Evolutionary conservation across 371 early-diverging fungal genomes (phyloP), one percentile per base, ranked within the genome.

Genomic region (Actinomortierella ambigua): DNA sequence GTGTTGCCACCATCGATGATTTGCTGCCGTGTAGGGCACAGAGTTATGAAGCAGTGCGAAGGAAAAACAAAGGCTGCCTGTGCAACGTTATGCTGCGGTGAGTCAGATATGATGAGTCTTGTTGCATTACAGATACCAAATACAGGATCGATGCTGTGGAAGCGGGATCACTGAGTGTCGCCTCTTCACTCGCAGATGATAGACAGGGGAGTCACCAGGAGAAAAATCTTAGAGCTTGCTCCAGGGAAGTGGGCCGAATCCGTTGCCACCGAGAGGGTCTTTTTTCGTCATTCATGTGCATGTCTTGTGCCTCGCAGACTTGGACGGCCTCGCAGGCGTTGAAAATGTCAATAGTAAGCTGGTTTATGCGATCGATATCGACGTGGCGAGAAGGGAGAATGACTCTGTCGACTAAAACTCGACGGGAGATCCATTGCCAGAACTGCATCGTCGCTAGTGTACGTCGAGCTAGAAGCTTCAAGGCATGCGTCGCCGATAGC

Each of bases 121-220:
- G 75, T 76, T 15, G 77, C 69, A 57, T 76, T 75, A 66, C 75
- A 76, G 3, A 76, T 40, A 6, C 70, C 70, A 15, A 24, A 41
- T 9, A 29, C 14, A 8, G 66, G 59, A 17, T 71, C 24, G 7
- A 80, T 48, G 29, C 69, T 77, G 13, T 75, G 52, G 5, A 77
- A 41, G 15, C 67, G 62, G n/a, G 51, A 77, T 73, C 20, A 80
- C 59, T 18, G 77, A 77, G 11, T 48, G 55, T 1, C 71, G 59
- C 22, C 61, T 34, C 26, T 76, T 76, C 22, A 77, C 51, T 15
- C 23, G n/a, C 13, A 78, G 26, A 18, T 53, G 8, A 48, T 59
- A 61, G 3, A 67, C 69, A 40, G 70, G 67, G 17, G 78, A 43
- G 11, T 62, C 61, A 5, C 55, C 43, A 7, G 62, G 29, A 1